These are phyloP conservation scores for Trifolium fragiferum DNA, from an alignment of 306 rosid genomes.

Conservation along the genomic window DNA sequence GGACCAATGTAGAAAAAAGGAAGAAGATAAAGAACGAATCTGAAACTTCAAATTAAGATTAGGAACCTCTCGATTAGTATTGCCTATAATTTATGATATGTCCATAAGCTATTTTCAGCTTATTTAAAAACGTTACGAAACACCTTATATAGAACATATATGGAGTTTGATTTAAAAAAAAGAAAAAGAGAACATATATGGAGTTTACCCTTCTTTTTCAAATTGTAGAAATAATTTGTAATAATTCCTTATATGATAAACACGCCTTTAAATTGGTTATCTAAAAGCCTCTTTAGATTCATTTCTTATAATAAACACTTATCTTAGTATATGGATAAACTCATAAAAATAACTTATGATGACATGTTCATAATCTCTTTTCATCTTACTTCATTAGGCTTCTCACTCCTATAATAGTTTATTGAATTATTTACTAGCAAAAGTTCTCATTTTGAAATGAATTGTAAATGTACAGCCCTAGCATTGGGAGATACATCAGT, in stretches of 20 bases:
- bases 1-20: too few relatives aligned
- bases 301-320: neutral
- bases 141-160: neutral
- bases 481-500: slow-evolving; percentile 92
- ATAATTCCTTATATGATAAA: neutral
- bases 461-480: slow-evolving; percentile 62
- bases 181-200: neutral
- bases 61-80: too few relatives aligned
- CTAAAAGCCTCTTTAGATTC: neutral
- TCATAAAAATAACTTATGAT: neutral
- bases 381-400: too few relatives aligned
- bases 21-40: too few relatives aligned
- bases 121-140: neutral
- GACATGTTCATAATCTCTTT: neutral
- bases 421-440: slow-evolving; percentile 9
- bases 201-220: neutral
- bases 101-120: neutral
- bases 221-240: neutral
- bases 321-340: neutral
- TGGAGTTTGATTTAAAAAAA: too few relatives aligned
- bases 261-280: neutral
- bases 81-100: neutral
- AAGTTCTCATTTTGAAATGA: slow-evolving; percentile 43
- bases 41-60: too few relatives aligned
- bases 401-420: too few relatives aligned